A percentile compares a stretch with the other conserved stretches of the same genome.
These are phyloP conservation scores for Moniliella sp. DNA, from an alignment of 1,284 basidiomycete genomes.

Conservation along the genomic window DNA sequence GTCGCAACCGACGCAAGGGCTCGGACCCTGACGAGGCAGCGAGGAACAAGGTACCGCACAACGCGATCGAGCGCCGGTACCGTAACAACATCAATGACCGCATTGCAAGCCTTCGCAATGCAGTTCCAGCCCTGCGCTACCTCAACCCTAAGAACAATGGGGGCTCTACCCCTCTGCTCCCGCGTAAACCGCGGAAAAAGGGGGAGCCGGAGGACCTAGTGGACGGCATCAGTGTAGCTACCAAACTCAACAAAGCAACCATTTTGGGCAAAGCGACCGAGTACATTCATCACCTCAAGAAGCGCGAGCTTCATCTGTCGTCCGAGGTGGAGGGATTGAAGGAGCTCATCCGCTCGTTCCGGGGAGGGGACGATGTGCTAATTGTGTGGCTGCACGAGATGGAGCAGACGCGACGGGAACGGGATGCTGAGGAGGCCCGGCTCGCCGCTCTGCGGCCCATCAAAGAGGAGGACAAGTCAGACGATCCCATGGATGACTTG, in stretches of 20 bases:
- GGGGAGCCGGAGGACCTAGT: too few species aligned
- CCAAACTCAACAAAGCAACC: slow-evolving; percentile 32
- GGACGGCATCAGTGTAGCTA: slow-evolving; percentile 29
- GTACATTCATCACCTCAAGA: slow-evolving; percentile 30
- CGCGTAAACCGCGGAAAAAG: too few species aligned
- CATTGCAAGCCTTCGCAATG: slow-evolving; percentile 40
- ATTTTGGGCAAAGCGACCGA: slow-evolving; percentile 30
- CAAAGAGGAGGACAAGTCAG: slow-evolving; percentile 9
- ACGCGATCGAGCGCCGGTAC: slow-evolving; percentile 28
- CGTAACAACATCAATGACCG: slow-evolving; percentile 33
- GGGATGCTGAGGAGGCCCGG: too few species aligned
- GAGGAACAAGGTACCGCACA: slow-evolving; percentile 30
- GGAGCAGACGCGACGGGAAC: too few species aligned
- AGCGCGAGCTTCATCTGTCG: slow-evolving; percentile 16
- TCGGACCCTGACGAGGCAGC: too few species aligned
- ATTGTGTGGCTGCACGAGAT: slow-evolving; percentile 23
- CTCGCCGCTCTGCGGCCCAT: too few species aligned
- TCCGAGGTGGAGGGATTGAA: slow-evolving; percentile 21
- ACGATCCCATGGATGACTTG: slow-evolving; percentile 14
- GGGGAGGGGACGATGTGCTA: slow-evolving; percentile 28
- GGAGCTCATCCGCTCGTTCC: slow-evolving; percentile 19
- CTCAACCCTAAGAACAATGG: too few species aligned
- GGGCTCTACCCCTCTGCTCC: too few species aligned
- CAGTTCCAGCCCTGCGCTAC: slow-evolving; percentile 62
- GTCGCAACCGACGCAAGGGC: too few species aligned